A percentile compares a stretch with the other conserved stretches of the same genome.
These are phyloP conservation scores for Sphaerobolus stellatus DNA, from an alignment of 1,284 basidiomycete species.

Conservation along the genomic window DNA sequence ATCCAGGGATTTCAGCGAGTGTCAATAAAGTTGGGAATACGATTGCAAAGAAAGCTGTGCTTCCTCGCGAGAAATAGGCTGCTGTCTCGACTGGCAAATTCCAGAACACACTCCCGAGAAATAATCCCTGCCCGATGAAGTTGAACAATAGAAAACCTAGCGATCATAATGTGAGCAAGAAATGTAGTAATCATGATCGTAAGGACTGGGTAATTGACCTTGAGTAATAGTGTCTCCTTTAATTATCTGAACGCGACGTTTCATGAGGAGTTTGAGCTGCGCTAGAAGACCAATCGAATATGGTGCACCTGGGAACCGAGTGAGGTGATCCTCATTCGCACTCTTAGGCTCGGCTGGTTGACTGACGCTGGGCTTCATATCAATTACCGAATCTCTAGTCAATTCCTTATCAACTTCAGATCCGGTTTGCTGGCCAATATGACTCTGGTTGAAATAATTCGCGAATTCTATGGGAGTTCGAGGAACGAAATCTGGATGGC, in stretches of 20 bases:
- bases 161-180: background rate
- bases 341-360: background rate
- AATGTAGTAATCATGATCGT: background rate
- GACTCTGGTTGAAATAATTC: constrained; percentile 41
- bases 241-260: constrained; percentile 64
- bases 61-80: constrained; percentile 79
- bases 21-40: constrained; percentile 37
- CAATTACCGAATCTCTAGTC: background rate
- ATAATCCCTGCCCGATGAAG: constrained; percentile 56
- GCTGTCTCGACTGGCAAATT: constrained; percentile 59
- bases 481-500: constrained; percentile 46
- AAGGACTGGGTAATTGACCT: constrained; percentile 19
- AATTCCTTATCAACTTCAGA: background rate
- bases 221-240: constrained; percentile 51
- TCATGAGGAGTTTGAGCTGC: constrained; percentile 67
- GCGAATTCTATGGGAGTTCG: constrained; percentile 64
- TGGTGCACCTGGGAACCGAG: constrained; percentile 37
- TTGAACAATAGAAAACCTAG: constrained; percentile 3
- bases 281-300: constrained; percentile 53
- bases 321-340: background rate
- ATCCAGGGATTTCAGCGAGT: constrained; percentile 67
- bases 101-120: constrained; percentile 78
- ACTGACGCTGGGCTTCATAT: background rate
- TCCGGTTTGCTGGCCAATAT: background rate
- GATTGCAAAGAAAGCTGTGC: constrained; percentile 62